Percentiles rank a stretch among this genome's conserved stretches.
These are phyloP conservation scores for Gnomoniopsis sp. DNA, from an alignment of 2,329 filamentous ascomycete species.

Conservation along the genomic window DNA sequence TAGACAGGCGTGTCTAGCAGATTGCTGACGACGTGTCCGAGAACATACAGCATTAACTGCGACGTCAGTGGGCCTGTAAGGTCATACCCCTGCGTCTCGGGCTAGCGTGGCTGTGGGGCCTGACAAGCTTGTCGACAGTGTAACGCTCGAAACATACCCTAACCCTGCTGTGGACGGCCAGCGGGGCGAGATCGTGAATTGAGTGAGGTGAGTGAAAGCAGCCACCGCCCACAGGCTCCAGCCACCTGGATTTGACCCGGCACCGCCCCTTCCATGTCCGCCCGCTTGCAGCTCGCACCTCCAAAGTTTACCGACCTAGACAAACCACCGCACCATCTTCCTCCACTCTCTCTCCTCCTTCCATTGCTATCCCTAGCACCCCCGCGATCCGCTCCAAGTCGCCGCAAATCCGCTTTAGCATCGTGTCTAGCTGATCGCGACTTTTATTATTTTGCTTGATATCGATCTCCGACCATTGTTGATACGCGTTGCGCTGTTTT, in stretches of 20 bases:
- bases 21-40: no score
- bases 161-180: not conserved
- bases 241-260: slow-evolving; percentile 3
- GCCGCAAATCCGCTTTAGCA: slow-evolving; percentile 13
- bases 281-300: not conserved
- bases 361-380: slow-evolving; percentile 6
- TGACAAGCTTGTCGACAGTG: not conserved
- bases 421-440: slow-evolving; percentile 1
- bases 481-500: slow-evolving; percentile 10
- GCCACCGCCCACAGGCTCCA: not conserved
- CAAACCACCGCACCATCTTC: slow-evolving; percentile 8
- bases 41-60: no score
- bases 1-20: no score
- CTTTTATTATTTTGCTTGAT: not conserved
- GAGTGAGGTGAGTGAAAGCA: not conserved
- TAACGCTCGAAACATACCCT: not conserved
- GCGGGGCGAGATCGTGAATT: not conserved
- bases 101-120: no score
- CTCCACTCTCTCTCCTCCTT: slow-evolving; percentile 1
- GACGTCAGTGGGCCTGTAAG: no score
- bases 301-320: not conserved
- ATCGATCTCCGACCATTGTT: not conserved
- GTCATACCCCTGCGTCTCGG: no score
- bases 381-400: slow-evolving; percentile 14
- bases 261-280: not conserved